These are phyloP conservation scores for Verbascum thapsus DNA, from an alignment of 257 asterid species.

Conservation along the genomic window DNA sequence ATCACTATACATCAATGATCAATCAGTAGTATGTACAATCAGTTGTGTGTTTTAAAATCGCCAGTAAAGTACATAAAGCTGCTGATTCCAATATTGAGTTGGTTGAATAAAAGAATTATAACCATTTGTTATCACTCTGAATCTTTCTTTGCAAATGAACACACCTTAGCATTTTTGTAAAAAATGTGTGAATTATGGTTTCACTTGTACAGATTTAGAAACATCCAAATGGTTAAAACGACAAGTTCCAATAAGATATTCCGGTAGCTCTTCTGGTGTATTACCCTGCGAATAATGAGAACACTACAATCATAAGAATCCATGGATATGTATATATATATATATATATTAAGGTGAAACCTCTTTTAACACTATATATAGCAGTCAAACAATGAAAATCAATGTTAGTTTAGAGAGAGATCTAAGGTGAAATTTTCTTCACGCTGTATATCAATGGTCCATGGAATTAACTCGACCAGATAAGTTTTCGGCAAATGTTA, in stretches of 20 bases:
- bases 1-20: not conserved
- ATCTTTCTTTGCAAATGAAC: constrained; percentile 9
- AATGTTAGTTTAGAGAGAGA: too few species aligned
- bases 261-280: constrained; percentile 86
- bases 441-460: not conserved
- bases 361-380: too few species aligned
- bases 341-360: too few species aligned
- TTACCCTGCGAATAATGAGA: constrained; percentile 50
- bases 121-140: constrained; percentile 14
- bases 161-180: not conserved
- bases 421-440: not conserved
- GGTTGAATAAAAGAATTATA: constrained; percentile 35
- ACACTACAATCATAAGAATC: constrained; percentile 7
- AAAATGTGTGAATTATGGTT: constrained; percentile 32
- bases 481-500: not conserved
- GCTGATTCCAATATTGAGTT: constrained; percentile 5
- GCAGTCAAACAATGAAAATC: too few species aligned
- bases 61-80: not conserved
- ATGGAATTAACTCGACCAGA: not conserved
- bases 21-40: constrained; percentile 6
- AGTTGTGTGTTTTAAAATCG: not conserved
- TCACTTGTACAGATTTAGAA: constrained; percentile 55
- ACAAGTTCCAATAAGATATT: constrained; percentile 78
- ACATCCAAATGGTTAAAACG: constrained; percentile 81
- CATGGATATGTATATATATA: too few species aligned